Evolutionary conservation across 164 flowering plant species (phyloP), one percentile per base, ranked within the genome.

Genomic region (Dillenia suffruticosa): DNA sequence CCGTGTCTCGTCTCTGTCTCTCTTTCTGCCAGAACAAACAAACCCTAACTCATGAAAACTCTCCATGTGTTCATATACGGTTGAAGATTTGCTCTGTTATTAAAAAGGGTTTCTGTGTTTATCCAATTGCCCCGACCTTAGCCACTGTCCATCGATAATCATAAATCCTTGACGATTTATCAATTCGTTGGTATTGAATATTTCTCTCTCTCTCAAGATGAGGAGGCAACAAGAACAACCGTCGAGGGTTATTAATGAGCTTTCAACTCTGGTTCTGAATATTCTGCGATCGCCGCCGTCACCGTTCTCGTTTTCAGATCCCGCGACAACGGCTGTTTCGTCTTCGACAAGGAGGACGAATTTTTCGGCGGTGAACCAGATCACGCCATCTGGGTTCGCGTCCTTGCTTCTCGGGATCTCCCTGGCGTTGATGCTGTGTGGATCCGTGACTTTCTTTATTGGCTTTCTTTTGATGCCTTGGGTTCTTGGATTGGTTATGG

Each of bases 391-490:
- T 40, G 93, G 89, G 4, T 80, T 94, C 50, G 97, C 96, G 1
- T 89, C 89, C 44, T 58, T 94, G 81, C 70, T 94, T n/a, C 70
- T 94, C 4, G 99, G 99, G 57, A 70, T 89, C 0, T 88, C 99
- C 9, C 24, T 89, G 17, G 73, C 99, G 8, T 56, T 94, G 79
- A 94, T 94, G 97, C 76, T 94, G 7, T 94, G 96, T 62, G 99
- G 99, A 57, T 91, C 97, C 40, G 87, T 94, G 13, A 94, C 99
- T 5, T 89, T 94, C 62, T 79, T 94, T 54, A 81, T 94, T 24
- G 99, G 99, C 9, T 88, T 94, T 70, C 58, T 94, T 48, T 67
- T 94, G 82, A 86, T 94, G 96, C 99, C 99, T 12, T 94, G 99
- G 97, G 96, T 94, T 32, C 69, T 94, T 56, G 95, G 92, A 7